A percentile compares a stretch with the other conserved stretches of the same genome.
phyloP scores from a whole-genome alignment of 1,284 basidiomycete genomes.

The Prillingera fragicola region DNA sequence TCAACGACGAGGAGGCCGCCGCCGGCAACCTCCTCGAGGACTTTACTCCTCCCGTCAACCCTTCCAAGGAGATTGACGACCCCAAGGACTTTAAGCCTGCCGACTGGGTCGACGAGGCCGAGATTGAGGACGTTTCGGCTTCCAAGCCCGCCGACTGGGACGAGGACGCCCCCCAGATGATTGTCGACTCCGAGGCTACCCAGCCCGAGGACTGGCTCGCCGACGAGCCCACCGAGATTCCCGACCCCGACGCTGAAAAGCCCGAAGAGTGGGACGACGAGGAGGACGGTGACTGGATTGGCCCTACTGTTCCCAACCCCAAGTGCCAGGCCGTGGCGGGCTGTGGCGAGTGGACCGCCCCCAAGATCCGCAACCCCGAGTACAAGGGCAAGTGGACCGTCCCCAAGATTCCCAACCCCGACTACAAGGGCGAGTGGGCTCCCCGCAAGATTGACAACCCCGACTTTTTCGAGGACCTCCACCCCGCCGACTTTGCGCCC shows the following conservation, averaged over 20 bases:
- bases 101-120: constrained; percentile 87
- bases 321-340: constrained; percentile 84
- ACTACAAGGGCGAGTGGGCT: constrained; percentile 92
- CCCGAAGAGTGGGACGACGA: constrained; percentile 99
- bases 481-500: constrained; percentile 78
- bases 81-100: constrained; percentile 83
- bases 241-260: constrained; percentile 92
- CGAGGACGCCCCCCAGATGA: constrained; percentile 85
- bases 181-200: constrained; percentile 75
- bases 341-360: constrained; percentile 87
- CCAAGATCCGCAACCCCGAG: constrained; percentile 79
- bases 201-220: constrained; percentile 97
- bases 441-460: constrained; percentile 92
- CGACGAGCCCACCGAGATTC: constrained; percentile 71
- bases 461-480: constrained; percentile 79
- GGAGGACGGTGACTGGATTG: constrained; percentile 97
- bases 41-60: constrained; percentile 94
- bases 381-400: constrained; percentile 97
- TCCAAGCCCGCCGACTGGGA: constrained; percentile 95
- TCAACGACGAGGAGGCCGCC: constrained; percentile 79
- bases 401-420: constrained; percentile 92
- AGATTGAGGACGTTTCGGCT: constrained; percentile 78
- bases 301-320: constrained; percentile 82
- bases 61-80: constrained; percentile 83
- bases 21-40: constrained; percentile 85